These are phyloP conservation scores for Lachancea sp. DNA, from an alignment of 805 yeast genomes.

Conservation along the genomic window DNA sequence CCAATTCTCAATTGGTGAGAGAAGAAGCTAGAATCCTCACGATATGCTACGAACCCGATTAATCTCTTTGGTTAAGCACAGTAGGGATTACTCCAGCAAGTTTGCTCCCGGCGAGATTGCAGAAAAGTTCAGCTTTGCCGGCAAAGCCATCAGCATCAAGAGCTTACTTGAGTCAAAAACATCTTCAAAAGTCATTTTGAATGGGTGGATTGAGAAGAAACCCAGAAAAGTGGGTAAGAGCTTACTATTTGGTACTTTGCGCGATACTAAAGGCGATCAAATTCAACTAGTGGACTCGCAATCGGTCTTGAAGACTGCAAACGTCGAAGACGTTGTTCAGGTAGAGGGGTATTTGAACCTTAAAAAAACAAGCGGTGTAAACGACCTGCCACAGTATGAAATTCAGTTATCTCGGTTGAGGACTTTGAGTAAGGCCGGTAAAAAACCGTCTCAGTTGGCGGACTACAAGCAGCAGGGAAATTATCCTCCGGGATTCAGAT, in stretches of 20 bases:
- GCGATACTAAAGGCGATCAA: slow-evolving; percentile 65
- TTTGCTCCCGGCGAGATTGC: slow-evolving; percentile 12
- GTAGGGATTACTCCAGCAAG: slow-evolving; percentile 9
- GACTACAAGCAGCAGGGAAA: slow-evolving; percentile 42
- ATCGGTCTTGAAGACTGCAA: slow-evolving; percentile 39
- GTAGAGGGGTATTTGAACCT: slow-evolving; percentile 49
- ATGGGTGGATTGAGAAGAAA: slow-evolving; percentile 80
- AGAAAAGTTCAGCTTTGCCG: slow-evolving; percentile 15
- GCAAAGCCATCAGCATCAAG: slow-evolving; percentile 12
- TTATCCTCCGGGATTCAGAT: slow-evolving; percentile 76
- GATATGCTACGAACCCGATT: slow-evolving; percentile 6
- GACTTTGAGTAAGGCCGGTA: slow-evolving; percentile 55
- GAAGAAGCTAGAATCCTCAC: too few relatives aligned
- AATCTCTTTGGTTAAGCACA: slow-evolving; percentile 7
- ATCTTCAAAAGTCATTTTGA: slow-evolving; percentile 39
- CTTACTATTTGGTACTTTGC: slow-evolving; percentile 62
- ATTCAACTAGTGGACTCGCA: slow-evolving; percentile 50
- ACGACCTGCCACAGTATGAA: slow-evolving; percentile 43
- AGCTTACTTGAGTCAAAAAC: slow-evolving; percentile 12
- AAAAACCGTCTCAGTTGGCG: slow-evolving; percentile 63
- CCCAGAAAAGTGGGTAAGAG: slow-evolving; percentile 63
- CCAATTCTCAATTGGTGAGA: too few relatives aligned
- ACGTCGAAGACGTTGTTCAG: slow-evolving; percentile 70
- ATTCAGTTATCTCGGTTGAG: slow-evolving; percentile 46
- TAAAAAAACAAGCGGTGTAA: slow-evolving; percentile 28